Evolutionary conservation across 495 filamentous ascomycete genomes (phyloP), one percentile per base, ranked within the genome.

Genomic region (Aspergillus haitiensis): DNA sequence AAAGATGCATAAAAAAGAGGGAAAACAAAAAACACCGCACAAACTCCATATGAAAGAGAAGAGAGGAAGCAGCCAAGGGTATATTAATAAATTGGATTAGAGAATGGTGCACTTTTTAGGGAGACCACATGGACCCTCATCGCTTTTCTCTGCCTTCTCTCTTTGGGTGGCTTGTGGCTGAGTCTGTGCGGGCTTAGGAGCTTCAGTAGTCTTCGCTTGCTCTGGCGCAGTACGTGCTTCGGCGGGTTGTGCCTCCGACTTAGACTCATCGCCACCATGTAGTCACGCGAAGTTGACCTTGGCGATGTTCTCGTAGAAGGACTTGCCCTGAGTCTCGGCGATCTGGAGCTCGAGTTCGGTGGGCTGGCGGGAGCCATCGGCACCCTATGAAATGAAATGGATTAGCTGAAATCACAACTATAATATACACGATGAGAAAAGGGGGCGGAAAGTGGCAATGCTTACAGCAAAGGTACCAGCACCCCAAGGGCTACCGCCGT

Each of bases 401-500:
- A 36, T 59, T 34, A 62, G 44, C n/a, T 34, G 21, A 27, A 27
- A 27, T 3, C 3, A 3, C 21, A 31, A 37, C 18, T 33, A 12
- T 40, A 11, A 36, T 15, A 37, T 58, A 7, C n/a, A 21, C 32
- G 27, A 16, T 7, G 21, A 12, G 27, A 3, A 21, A n/a, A 9
- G 15, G 13, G 42, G 39, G 39, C 27, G 13, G 33, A 52, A 15
- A 9, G 1, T 51, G 44, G 7, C n/a, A 4, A 15, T 13, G 71
- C 84, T 74, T 81, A 86, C 88, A 59, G 93, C 80, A 67, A 97
- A 93, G 51, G 94, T 97, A 71, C 94, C 94, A 37, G 94, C 93
- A 67, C 94, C 94, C 94, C 95, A 98, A 16, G 94, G 81, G 60
- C 81, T 83, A 36, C 94, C 95, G 67, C 94, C 94, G 71, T 88